These are phyloP conservation scores for Ustanciosporium gigantosporum DNA, from an alignment of 1,284 basidiomycete genomes.

Conservation along the genomic window DNA sequence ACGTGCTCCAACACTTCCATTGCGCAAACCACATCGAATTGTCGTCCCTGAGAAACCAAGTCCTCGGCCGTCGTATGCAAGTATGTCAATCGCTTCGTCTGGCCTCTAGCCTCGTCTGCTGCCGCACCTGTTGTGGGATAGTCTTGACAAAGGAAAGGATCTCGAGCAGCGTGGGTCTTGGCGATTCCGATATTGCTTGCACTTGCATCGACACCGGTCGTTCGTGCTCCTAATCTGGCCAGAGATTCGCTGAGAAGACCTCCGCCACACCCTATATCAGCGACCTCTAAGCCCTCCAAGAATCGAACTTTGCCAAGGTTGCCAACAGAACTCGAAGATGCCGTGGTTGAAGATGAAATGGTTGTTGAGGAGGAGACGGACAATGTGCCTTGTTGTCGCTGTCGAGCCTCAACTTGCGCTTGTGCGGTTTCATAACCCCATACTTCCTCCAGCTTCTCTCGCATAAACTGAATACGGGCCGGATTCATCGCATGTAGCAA, in stretches of 20 bases:
- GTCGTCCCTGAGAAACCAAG: conserved; percentile 66
- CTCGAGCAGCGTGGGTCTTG: conserved; percentile 76
- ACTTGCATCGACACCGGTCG: conserved; percentile 88
- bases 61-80: conserved; percentile 79
- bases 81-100: too few relatives aligned
- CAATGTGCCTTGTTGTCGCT: background rate
- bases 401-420: conserved; percentile 13
- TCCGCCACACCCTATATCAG: conserved; percentile 93
- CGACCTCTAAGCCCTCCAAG: conserved; percentile 68
- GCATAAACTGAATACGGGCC: conserved; percentile 79
- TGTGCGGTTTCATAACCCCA: conserved; percentile 51
- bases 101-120: too few relatives aligned
- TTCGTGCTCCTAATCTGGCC: conserved; percentile 81
- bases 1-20: conserved; percentile 99
- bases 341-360: background rate
- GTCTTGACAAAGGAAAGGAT: conserved; percentile 65
- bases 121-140: conserved; percentile 12
- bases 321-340: conserved; percentile 57
- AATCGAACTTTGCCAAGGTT: conserved; percentile 54
- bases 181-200: conserved; percentile 84
- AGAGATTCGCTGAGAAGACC: conserved; percentile 91
- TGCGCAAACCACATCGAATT: conserved; percentile 89
- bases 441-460: conserved; percentile 69
- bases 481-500: conserved; percentile 96
- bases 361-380: conserved; percentile 61